phyloP scores from a whole-genome alignment of 805 yeast species.

The Spathaspora hagerdaliae region DNA sequence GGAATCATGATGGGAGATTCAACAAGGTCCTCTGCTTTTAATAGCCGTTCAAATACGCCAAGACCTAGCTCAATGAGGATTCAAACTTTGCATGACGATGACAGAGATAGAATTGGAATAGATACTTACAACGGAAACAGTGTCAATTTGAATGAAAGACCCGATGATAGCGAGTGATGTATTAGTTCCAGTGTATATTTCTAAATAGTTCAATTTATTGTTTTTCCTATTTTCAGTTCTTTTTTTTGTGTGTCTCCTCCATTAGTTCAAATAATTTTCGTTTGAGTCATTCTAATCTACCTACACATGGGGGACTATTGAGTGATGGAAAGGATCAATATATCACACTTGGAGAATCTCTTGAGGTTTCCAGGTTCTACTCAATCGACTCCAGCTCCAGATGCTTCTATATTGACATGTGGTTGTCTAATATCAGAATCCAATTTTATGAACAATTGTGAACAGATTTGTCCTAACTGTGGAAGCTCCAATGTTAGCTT shows the following conservation, averaged over 20 bases:
- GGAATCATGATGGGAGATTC: neutral
- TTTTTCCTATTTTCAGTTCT: neutral
- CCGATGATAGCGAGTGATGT: slow-evolving; percentile 4
- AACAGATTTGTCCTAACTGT: slow-evolving; percentile 23
- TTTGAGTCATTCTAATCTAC: too few relatives aligned
- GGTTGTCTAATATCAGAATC: slow-evolving; percentile 39
- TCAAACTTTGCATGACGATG: slow-evolving; percentile 16
- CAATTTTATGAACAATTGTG: slow-evolving; percentile 11
- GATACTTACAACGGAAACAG: slow-evolving; percentile 13
- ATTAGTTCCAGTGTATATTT: neutral
- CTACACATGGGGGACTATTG: too few relatives aligned
- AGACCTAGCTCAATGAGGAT: slow-evolving; percentile 12
- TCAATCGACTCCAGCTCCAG: slow-evolving; percentile 16
- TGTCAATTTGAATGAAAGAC: slow-evolving; percentile 9
- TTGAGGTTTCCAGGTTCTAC: slow-evolving; percentile 19
- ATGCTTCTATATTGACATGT: slow-evolving; percentile 35
- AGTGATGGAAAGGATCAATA: slow-evolving; percentile 5
- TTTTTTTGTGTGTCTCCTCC: neutral
- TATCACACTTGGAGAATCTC: slow-evolving; percentile 21
- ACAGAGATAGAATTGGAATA: slow-evolving; percentile 6
- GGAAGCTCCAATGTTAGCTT: slow-evolving; percentile 14
- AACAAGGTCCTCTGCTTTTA: slow-evolving; percentile 4
- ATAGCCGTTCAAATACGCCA: slow-evolving; percentile 14
- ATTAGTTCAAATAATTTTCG: neutral
- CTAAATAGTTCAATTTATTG: neutral